Evolutionary conservation across 192 early-diverging fungal species (phyloP), one percentile per base, ranked within the genome.

Genomic region (Entomortierella lignicola): DNA sequence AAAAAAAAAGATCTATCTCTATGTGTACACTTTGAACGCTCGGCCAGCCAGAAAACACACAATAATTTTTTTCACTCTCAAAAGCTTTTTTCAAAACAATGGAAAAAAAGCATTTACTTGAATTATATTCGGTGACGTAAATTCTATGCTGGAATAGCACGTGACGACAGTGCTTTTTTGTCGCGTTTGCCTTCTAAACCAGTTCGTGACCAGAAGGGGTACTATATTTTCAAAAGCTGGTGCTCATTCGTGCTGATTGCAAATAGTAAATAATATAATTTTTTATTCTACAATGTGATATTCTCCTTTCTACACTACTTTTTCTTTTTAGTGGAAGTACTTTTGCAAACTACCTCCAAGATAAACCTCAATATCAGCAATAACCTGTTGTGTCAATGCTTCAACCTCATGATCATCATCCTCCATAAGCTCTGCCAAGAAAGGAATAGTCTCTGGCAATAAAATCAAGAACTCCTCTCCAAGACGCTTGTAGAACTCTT

Each of bases 391-490:
- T 15, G 92, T 92, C 30, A 89, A 84, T 29, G 86, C 85, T 81
- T 97, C 94, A 4, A 99, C 95, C 53, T 91, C 87, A 41, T 84
- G 80, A 63, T 97, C 94, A 44, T 94, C 93, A 69, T 99, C 95
- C 81, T 99, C 98, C 92, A 97, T 91, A 30, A 98, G 77, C 82
- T 99, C 98, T 2, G 95, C 95, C 74, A 99, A 75, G 73, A 92
- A 93, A 8, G 98, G 95, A 53, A 99, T 94, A 42, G 95, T 98
- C 81, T 98, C 96, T 13, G 97, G 95, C 80, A 99, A 85, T 63
- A 96, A 83, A 29, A 94, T 86, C 39, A 98, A 84, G 84, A 94
- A 96, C 72, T 97, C 96, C 72, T 99, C 98, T n/a, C 97, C 96
- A 11, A 98, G 83, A 32, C 87, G 85, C 58, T 87, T 83, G 71